Percentiles rank a stretch among this genome's conserved stretches.
These are phyloP conservation scores for Hypoxylon sp. DNA, from an alignment of 2,329 filamentous ascomycete species.

Conservation along the genomic window DNA sequence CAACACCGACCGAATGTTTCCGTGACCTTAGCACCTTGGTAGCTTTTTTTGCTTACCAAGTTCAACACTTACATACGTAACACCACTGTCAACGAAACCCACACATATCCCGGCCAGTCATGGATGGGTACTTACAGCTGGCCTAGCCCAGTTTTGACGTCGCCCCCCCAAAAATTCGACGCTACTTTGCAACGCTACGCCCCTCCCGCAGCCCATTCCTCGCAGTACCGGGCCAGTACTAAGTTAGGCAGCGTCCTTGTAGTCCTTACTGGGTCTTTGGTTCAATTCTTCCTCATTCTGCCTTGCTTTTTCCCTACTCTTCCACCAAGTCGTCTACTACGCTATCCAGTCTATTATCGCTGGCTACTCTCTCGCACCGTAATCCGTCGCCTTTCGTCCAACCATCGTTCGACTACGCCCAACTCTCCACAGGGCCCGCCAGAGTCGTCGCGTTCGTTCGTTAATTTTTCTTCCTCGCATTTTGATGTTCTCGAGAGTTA, in stretches of 20 bases:
- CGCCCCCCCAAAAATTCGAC: constrained; percentile 35
- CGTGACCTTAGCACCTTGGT: constrained; percentile 15
- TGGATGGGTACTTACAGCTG: constrained; percentile 39
- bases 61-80: constrained; percentile 21
- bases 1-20: constrained; percentile 35
- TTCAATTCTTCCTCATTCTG: constrained; percentile 39
- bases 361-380: constrained; percentile 45
- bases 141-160: constrained; percentile 39
- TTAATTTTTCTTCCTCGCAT: constrained; percentile 47
- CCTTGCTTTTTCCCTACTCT: constrained; percentile 37
- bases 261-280: constrained; percentile 26
- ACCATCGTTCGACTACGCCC: constrained; percentile 48
- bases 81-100: constrained; percentile 36
- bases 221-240: constrained; percentile 36
- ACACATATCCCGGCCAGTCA: constrained; percentile 25
- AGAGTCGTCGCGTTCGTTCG: constrained; percentile 51
- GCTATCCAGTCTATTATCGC: constrained; percentile 41
- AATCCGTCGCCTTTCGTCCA: constrained; percentile 47
- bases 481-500: constrained; percentile 46
- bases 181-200: constrained; percentile 30
- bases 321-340: constrained; percentile 31
- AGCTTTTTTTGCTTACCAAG: constrained; percentile 17
- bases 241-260: constrained; percentile 33
- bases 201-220: constrained; percentile 41
- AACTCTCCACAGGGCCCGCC: constrained; percentile 42